Evolutionary conservation across 169 alveolate species (phyloP).

Genomic region (Plasmodium vinckei): DNA sequence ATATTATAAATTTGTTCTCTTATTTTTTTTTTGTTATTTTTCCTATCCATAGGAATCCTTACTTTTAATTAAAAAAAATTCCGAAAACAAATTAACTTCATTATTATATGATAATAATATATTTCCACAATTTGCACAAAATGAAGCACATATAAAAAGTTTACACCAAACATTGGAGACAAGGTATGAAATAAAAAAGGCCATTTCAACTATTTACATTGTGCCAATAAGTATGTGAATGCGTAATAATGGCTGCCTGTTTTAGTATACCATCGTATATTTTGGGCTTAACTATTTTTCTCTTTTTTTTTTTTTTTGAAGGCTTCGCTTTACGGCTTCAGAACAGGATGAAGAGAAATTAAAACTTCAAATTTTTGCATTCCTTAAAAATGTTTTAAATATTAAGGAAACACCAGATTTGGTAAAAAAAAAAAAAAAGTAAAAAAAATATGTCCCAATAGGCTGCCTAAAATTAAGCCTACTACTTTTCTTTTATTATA

Average conservation of each 20-base stretch:
- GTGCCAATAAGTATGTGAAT: not conserved
- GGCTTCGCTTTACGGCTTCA: conserved; percentile 44
- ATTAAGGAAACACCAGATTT: conserved; percentile 48
- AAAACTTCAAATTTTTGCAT: conserved; percentile 20
- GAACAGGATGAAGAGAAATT: conserved; percentile 23
- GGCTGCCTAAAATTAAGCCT: too few relatives aligned
- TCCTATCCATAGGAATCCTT: conserved; percentile 35
- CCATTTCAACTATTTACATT: not conserved
- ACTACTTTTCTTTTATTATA: too few relatives aligned
- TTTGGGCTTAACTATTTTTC: not conserved
- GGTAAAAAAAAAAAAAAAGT: conserved; percentile 28
- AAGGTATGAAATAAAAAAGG: conserved; percentile 5
- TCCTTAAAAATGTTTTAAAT: conserved; percentile 17
- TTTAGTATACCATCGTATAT: not conserved
- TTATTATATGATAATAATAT: conserved; percentile 43
- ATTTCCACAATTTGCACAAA: conserved; percentile 19
- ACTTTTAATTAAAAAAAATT: conserved; percentile 30
- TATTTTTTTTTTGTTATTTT: too few relatives aligned
- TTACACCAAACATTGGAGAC: conserved; percentile 14
- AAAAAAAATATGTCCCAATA: too few relatives aligned
- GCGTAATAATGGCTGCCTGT: not conserved
- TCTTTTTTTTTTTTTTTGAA: not conserved
- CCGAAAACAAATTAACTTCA: conserved; percentile 31
- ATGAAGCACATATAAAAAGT: not conserved
- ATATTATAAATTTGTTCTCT: too few relatives aligned